Evolutionary conservation across 2,329 filamentous ascomycete genomes (phyloP), one percentile per base, ranked within the genome.

Genomic region (Aspergillus floridensis): DNA sequence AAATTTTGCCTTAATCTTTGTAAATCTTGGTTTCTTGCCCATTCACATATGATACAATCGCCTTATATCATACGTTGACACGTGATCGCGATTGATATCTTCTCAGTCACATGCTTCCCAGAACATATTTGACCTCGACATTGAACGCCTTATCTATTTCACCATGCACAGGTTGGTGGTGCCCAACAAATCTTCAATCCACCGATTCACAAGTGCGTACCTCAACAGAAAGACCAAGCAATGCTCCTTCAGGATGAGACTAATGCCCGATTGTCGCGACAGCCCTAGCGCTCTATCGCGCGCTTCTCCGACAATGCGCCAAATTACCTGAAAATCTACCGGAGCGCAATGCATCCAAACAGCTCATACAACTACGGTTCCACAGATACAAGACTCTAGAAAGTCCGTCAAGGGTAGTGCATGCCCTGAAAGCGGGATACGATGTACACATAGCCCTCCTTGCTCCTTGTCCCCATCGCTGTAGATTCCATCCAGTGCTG

Each of bases 201-300:
- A 80, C 69, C 73, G 77, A n/a, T 73, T 77, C 72, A 77, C 78
- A 62, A 79, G 78, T 79, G 64, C 66, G 75, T 58, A 44, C 49
- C 26, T 10, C 11, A 35, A 49, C 1, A n/a, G n/a, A 24, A 5
- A 12, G 7, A 16, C 16, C 21, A 35, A 21, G 21, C 35, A 21
- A n/a, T 5, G 1, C 12, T 16, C 7, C 8, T 48, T 4, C 38
- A 16, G 5, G 24, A 4, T n/a, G 16, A n/a, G 5, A 32, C 22
- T 26, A 19, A 56, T n/a, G 44, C 47, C n/a, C 11, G 14, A 5
- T 32, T 4, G 12, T 21, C 38, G 29, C 29, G 6, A 21, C 50
- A 80, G 78, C 77, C 61, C 66, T 78, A 63, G 74, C 77, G 41
- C 74, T 81, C 24, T 81, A 80, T 63, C 73, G 76, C 65, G 75